Percentiles rank a stretch among this genome's conserved stretches.
Evolutionary conservation across 768 basidiomycete species (phyloP).

Genomic region (Rhizopogon vesiculosus): DNA sequence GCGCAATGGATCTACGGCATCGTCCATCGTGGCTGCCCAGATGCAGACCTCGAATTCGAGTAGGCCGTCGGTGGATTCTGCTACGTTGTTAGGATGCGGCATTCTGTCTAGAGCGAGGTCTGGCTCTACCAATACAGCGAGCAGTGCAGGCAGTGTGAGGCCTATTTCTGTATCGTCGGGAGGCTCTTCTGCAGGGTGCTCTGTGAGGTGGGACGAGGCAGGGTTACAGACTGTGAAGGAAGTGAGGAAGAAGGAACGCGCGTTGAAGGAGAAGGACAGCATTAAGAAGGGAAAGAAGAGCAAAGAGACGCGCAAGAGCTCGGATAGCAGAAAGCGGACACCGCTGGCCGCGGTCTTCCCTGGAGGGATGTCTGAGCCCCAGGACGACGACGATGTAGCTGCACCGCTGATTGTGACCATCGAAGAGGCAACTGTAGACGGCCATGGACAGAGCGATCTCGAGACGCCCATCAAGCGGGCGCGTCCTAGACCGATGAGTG

Average conservation of each 20-base stretch:
- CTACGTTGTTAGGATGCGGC: constrained; percentile 22
- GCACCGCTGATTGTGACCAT: constrained; percentile 32
- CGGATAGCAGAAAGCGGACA: constrained; percentile 50
- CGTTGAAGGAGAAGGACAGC: constrained; percentile 22
- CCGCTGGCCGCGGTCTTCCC: constrained; percentile 61
- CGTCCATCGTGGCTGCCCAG: constrained; percentile 23
- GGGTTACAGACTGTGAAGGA: constrained; percentile 46
- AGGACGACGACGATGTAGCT: constrained; percentile 6
- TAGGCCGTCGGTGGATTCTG: constrained; percentile 30
- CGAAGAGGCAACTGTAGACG: constrained; percentile 52
- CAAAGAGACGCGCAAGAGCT: constrained; percentile 31
- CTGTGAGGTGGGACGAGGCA: constrained; percentile 50
- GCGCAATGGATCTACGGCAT: constrained; percentile 31
- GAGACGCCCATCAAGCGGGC: constrained; percentile 36
- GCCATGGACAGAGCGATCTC: constrained; percentile 29
- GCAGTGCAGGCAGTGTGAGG: constrained; percentile 40
- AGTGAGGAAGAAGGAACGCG: constrained; percentile 34
- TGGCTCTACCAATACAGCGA: constrained; percentile 30
- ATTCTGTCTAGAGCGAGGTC: constrained; percentile 30
- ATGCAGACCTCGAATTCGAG: background rate
- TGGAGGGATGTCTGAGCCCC: constrained; percentile 21
- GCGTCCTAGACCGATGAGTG: constrained; percentile 57
- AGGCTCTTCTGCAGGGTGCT: constrained; percentile 35
- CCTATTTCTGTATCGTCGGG: constrained; percentile 39
- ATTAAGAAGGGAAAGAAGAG: constrained; percentile 28